Percentiles rank a stretch among this genome's conserved stretches.
Evolutionary conservation across 1,139 yeast genomes (phyloP).

Genomic region (Citeromyces hawaiiensis): DNA sequence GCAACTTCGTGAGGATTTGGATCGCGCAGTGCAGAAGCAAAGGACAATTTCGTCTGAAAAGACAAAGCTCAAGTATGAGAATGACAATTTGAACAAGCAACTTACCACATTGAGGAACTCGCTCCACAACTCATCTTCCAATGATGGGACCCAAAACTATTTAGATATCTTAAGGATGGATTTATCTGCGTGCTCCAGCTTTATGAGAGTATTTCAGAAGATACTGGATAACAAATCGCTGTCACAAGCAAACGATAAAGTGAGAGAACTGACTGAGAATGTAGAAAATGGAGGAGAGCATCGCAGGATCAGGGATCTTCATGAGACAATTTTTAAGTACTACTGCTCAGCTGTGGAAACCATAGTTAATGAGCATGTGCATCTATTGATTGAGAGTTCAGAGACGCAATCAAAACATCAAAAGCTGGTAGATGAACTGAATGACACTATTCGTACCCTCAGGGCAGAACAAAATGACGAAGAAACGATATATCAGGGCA

Average conservation of each 20-base stretch:
- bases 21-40: conserved; percentile 32
- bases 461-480: not conserved
- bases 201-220: conserved; percentile 33
- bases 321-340: conserved; percentile 41
- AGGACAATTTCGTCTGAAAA: conserved; percentile 35
- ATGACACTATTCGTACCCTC: conserved; percentile 4
- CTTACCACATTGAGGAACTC: conserved; percentile 22
- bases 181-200: conserved; percentile 24
- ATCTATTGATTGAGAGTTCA: conserved; percentile 19
- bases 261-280: conserved; percentile 24
- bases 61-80: conserved; percentile 25
- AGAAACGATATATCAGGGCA: conserved; percentile 16
- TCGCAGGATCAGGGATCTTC: conserved; percentile 26
- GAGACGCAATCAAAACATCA: conserved; percentile 10
- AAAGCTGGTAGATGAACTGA: conserved; percentile 9
- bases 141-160: conserved; percentile 13
- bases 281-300: conserved; percentile 16
- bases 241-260: conserved; percentile 38
- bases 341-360: conserved; percentile 47
- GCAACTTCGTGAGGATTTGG: conserved; percentile 21
- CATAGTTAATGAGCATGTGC: conserved; percentile 41
- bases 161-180: conserved; percentile 25
- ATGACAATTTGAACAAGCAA: conserved; percentile 26
- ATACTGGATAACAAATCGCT: conserved; percentile 48
- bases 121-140: conserved; percentile 13